Percentiles rank a stretch among this genome's conserved stretches.
phyloP scores from a whole-genome alignment of 306 rosid species.

The Pyrus betulifolia region DNA sequence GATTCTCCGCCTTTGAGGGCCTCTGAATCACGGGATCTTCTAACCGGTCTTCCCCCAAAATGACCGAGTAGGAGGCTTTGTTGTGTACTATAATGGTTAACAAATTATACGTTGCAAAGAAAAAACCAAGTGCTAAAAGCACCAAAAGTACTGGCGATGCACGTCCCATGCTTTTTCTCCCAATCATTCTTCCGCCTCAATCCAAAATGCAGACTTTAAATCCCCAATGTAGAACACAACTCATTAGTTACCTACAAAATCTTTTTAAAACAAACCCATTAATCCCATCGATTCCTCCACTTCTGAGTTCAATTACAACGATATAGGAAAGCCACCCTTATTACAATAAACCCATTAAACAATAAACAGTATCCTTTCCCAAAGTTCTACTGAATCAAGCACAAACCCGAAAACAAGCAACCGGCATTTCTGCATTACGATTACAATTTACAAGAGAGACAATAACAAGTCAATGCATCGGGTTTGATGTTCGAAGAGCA shows the following conservation, averaged over 20 bases:
- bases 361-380: not conserved
- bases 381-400: conserved; percentile 10
- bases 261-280: conserved; percentile 13
- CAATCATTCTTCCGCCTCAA: conserved; percentile 37
- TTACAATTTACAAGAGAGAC: not conserved
- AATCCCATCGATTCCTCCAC: not conserved
- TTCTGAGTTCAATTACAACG: not conserved
- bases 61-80: conserved; percentile 29
- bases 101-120: conserved; percentile 64
- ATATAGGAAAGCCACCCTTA: not conserved
- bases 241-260: conserved; percentile 11
- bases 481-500: not conserved
- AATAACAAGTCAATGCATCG: not conserved
- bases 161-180: conserved; percentile 63
- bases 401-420: conserved; percentile 8
- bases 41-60: conserved; percentile 28
- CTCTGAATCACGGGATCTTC: conserved; percentile 14
- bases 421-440: conserved; percentile 14
- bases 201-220: conserved; percentile 2
- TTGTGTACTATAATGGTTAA: conserved; percentile 42
- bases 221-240: conserved; percentile 18
- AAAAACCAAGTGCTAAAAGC: conserved; percentile 64
- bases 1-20: conserved; percentile 12
- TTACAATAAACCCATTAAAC: not conserved
- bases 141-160: conserved; percentile 45